A percentile compares a stretch with the other conserved stretches of the same genome.
Evolutionary conservation across 805 yeast genomes (phyloP).

Genomic region (Metschnikowia lunata): DNA sequence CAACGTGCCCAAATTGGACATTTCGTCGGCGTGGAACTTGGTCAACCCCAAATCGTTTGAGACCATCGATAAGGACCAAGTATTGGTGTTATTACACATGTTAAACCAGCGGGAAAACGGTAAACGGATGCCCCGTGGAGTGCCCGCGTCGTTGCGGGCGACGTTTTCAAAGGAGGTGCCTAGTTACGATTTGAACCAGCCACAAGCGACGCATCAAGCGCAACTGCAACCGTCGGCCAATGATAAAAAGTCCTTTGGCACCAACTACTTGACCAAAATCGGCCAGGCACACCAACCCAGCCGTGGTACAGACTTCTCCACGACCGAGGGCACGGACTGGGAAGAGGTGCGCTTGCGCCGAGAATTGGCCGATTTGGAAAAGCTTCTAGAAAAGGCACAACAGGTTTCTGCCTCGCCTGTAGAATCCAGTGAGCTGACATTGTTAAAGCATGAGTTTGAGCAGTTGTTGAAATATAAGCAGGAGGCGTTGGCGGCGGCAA

Average conservation of each 20-base stretch:
- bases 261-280: conserved; percentile 50
- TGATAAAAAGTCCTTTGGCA: conserved; percentile 44
- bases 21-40: conserved; percentile 88
- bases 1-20: conserved; percentile 77
- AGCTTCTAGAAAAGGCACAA: conserved; percentile 52
- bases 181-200: conserved; percentile 53
- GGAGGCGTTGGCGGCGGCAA: conserved; percentile 39
- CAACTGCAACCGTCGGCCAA: conserved; percentile 15
- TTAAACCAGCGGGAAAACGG: conserved; percentile 85
- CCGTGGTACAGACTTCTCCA: conserved; percentile 66
- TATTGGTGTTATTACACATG: conserved; percentile 82
- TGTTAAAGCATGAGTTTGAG: conserved; percentile 63
- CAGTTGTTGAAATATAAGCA: conserved; percentile 78
- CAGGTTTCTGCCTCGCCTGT: conserved; percentile 12
- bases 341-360: conserved; percentile 81
- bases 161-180: conserved; percentile 85
- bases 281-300: conserved; percentile 42
- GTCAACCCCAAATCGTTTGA: conserved; percentile 86
- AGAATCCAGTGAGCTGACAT: conserved; percentile 18
- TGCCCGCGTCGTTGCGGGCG: conserved; percentile 89
- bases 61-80: conserved; percentile 91
- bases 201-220: conserved; percentile 2
- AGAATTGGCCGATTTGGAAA: conserved; percentile 71
- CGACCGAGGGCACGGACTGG: conserved; percentile 83
- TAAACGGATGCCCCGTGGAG: conserved; percentile 82